Evolutionary conservation across 352 stramenopile genomes (phyloP).

Genomic region (Thalassiosira hispida): DNA sequence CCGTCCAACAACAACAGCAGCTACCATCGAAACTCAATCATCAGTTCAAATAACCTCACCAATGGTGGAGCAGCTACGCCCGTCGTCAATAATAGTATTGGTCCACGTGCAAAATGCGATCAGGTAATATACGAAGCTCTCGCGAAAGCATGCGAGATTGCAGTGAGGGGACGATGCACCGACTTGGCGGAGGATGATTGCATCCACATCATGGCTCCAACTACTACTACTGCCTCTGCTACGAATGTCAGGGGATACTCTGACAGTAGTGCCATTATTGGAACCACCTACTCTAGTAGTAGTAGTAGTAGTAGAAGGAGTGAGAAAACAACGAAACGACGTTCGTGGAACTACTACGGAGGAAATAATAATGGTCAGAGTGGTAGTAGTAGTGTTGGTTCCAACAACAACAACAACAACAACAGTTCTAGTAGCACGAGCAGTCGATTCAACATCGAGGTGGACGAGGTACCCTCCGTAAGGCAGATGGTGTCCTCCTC

Average conservation of each 20-base stretch:
- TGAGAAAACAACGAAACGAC: background rate
- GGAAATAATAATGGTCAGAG: constrained; percentile 6
- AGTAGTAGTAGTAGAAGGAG: no score
- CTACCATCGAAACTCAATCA: constrained; percentile 76
- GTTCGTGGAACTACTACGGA: constrained; percentile 1
- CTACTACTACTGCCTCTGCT: background rate
- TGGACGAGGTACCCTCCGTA: constrained; percentile 67
- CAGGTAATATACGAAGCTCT: constrained; percentile 86
- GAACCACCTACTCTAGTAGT: no score
- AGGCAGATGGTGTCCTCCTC: constrained; percentile 8
- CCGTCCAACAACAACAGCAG: background rate
- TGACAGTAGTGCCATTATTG: background rate
- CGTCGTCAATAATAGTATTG: constrained; percentile 4
- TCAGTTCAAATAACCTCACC: background rate
- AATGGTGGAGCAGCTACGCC: no score
- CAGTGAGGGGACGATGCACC: constrained; percentile 66
- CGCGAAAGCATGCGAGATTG: constrained; percentile 82
- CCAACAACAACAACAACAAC: constrained; percentile 5
- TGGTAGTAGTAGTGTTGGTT: background rate
- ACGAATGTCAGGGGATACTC: background rate
- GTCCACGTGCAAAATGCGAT: constrained; percentile 78
- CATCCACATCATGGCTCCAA: background rate
- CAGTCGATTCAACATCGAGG: constrained; percentile 77
- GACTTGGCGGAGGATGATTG: background rate
- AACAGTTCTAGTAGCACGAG: constrained; percentile 25